Percentiles rank a stretch among this genome's conserved stretches.
Conservation (phyloP, 495 filamentous ascomycete genomes). For the Neurospora sp. region DNA sequence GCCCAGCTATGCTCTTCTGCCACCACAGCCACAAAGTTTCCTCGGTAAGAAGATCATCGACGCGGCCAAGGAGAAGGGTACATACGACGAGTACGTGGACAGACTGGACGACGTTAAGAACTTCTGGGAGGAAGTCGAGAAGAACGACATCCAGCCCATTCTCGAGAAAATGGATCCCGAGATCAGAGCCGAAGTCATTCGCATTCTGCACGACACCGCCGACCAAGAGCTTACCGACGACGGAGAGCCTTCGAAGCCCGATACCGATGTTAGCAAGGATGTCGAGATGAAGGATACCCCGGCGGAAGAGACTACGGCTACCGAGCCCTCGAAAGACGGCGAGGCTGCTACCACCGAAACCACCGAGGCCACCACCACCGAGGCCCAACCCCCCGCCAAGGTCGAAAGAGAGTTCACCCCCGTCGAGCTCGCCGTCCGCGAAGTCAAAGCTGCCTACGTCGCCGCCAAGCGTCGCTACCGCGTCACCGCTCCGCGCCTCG, state of each 20-base stretch:
- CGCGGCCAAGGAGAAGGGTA: slow-evolving; percentile 57
- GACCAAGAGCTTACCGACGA: slow-evolving; percentile 20
- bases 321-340: not conserved
- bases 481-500: slow-evolving; percentile 57
- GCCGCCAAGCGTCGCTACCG: slow-evolving; percentile 72
- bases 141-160: slow-evolving; percentile 64
- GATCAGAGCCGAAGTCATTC: slow-evolving; percentile 31
- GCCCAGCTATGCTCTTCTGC: slow-evolving; percentile 80
- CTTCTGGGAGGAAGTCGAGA: slow-evolving; percentile 75
- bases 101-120: slow-evolving; percentile 66
- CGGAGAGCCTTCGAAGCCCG: not conserved
- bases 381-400: slow-evolving; percentile 2
- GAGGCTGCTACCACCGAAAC: slow-evolving; percentile 5
- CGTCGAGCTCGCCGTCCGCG: slow-evolving; percentile 55
- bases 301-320: not conserved
- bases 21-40: slow-evolving; percentile 79
- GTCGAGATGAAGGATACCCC: slow-evolving; percentile 5
- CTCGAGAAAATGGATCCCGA: slow-evolving; percentile 40
- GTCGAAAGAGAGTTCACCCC: slow-evolving; percentile 24
- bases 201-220: slow-evolving; percentile 25
- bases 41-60: slow-evolving; percentile 70
- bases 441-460: slow-evolving; percentile 68
- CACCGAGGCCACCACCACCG: not conserved
- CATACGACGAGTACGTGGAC: slow-evolving; percentile 52
- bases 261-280: slow-evolving; percentile 3